Base-by-base conservation (phyloP, 371 early-diverging fungal genomes). In the Haplosporangium sp. region DNA sequence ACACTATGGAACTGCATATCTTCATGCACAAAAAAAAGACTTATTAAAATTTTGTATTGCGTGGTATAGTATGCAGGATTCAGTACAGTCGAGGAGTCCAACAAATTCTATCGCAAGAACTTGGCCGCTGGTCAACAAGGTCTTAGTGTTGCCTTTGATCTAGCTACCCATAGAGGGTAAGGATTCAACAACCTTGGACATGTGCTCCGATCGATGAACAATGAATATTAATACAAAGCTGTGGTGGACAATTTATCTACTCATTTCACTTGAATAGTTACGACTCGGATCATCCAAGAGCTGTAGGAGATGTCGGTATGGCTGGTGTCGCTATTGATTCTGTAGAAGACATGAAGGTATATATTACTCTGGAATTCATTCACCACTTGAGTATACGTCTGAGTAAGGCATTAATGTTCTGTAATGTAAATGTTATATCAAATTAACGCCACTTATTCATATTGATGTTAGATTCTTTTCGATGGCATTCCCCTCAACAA, bases 261-360 rank as follows among this genome's bases (percentile, higher is more conserved):
- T n/a, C n/a, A 48, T 67, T 48, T 50, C 27, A 27, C 13, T 15
- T 42, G 39, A 38, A 42, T 65, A 84, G 90, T 1, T 95, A 95
- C 71, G 96, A 95, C 74, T 92, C 92, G 6, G 96, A 95, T 81
- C 94, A 95, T 63, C 94, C 94, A 19, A 90, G 95, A 65, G 95
- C 94, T 15, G 77, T 89, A 2, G 96, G 96, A 70, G 96, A 95
- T 82, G 96, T 95, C 37, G 96, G 96, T 37, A 95, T 95, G 96
- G 96, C 96, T 34, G 96, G 96, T 66, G 96, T 95, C 61, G 96
- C 96, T 45, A 95, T 95, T 71, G 96, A 95, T 82, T 88, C 93
- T 7, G 92, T 95, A 13, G 96, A 95, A 79, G 96, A 95, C 81
- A 95, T 94, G 94, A 95, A 95, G 84, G 88, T 87, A 73, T 13